Evolutionary conservation across 2,329 filamentous ascomycete genomes (phyloP), one percentile per base, ranked within the genome.

Genomic region (Claviceps digitariae): DNA sequence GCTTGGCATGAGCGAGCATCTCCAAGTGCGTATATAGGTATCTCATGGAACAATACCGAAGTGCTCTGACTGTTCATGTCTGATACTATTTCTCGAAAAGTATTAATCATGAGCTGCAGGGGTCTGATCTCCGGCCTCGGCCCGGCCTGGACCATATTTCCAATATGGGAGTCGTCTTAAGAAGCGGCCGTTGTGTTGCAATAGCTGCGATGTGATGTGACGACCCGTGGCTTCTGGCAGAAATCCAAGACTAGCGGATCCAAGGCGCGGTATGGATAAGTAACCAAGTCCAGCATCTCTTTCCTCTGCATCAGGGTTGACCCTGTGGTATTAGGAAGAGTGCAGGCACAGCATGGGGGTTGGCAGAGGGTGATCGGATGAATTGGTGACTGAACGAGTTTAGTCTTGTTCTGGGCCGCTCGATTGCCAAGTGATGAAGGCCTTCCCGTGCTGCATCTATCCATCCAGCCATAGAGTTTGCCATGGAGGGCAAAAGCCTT

Each of bases 201-300:
- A 21, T 23, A 34, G 31, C 27, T 34, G 25, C 10, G n/a, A 12
- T 34, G 40, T n/a, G 9, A 34, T 34, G 10, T 34, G 31, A 34
- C 31, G n/a, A n/a, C 10, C 31, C 31, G 10, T 34, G 31, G 8
- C 31, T 34, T 13, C 31, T 34, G 31, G 7, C 31, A 29, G 17
- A 4, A 7, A n/a, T 6, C 21, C 17, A n/a, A 43, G 44, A 9
- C 46, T 31, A 46, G 46, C 38, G 31, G 50, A 50, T 50, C 51
- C 54, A 25, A 51, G 15, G 43, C 51, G 53, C 47, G 50, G 44
- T 47, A 34, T 44, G 47, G 31, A 45, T 15, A 23, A n/a, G 43
- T 17, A n/a, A 27, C 38, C n/a, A 23, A 13, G 31, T 44, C 31
- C 46, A 41, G 31, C 50, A 34, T 46, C n/a, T 52, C 50, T 48